Percentiles rank a stretch among this genome's conserved stretches.
These are phyloP conservation scores for Lecanoromycetidae sp. DNA, from an alignment of 2,329 filamentous ascomycete species.

Conservation along the genomic window DNA sequence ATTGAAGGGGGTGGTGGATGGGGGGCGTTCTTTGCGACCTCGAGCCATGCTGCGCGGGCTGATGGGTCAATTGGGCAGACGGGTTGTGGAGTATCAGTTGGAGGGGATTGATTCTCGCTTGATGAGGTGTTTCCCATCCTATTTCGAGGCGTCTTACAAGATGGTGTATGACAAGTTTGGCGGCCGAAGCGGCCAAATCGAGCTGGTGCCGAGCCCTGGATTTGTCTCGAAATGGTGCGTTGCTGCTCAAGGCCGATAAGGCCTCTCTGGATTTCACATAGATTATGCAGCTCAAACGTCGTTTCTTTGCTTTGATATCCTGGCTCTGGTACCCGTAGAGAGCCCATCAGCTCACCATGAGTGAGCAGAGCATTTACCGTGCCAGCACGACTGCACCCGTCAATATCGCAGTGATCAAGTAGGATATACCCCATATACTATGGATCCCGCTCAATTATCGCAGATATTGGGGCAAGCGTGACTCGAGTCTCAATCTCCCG, in stretches of 20 bases:
- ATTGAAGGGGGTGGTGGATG: conserved; percentile 15
- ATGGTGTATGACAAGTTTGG: no score
- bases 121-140: conserved; percentile 14
- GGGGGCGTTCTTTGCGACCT: conserved; percentile 28
- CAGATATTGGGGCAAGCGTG: conserved; percentile 93
- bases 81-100: conserved; percentile 21
- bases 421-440: conserved; percentile 11
- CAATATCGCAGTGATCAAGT: conserved; percentile 98
- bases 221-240: no score
- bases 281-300: no score
- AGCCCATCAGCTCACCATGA: no score
- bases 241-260: no score
- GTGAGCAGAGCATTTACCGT: conserved; percentile 52
- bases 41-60: conserved; percentile 76
- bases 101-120: conserved; percentile 16
- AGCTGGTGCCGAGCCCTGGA: no score
- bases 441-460: neutral
- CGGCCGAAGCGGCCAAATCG: no score
- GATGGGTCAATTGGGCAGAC: conserved; percentile 84
- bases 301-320: no score
- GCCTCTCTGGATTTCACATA: no score
- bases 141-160: no score
- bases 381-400: conserved; percentile 94
- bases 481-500: conserved; percentile 84
- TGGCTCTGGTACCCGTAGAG: no score